Conservation (phyloP, 805 yeast genomes). For the Kazachstania viticola region DNA sequence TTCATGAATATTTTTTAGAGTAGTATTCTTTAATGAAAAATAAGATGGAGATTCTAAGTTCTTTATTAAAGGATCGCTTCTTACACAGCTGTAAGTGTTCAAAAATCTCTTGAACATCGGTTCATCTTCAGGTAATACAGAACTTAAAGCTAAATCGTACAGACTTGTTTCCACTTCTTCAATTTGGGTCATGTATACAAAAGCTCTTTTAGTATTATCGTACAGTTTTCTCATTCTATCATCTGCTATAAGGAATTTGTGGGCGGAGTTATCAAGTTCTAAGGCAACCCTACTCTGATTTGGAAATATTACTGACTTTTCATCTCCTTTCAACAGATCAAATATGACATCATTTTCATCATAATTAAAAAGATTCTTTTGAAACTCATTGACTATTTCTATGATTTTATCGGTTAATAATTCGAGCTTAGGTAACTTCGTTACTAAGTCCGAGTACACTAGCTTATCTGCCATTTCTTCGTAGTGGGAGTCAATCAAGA, state of each 20-base stretch:
- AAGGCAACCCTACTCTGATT: slow-evolving; percentile 28
- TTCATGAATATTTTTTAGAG: slow-evolving; percentile 65
- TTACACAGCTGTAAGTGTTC: slow-evolving; percentile 27
- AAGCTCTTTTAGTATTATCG: slow-evolving; percentile 70
- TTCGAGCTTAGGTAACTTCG: slow-evolving; percentile 14
- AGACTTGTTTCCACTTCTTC: slow-evolving; percentile 58
- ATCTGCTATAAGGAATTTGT: slow-evolving; percentile 36
- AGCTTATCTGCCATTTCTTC: slow-evolving; percentile 20
- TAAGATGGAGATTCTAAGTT: slow-evolving; percentile 42
- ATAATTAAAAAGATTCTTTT: slow-evolving; percentile 31
- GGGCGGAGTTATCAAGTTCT: slow-evolving; percentile 45
- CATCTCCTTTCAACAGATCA: slow-evolving; percentile 31
- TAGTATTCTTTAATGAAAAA: slow-evolving; percentile 64
- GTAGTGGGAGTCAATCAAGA: slow-evolving; percentile 21
- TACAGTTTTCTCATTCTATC: slow-evolving; percentile 47
- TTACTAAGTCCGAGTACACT: slow-evolving; percentile 24
- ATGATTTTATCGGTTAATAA: slow-evolving; percentile 24
- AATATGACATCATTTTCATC: slow-evolving; percentile 47
- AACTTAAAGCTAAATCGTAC: slow-evolving; percentile 34
- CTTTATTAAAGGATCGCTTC: slow-evolving; percentile 29
- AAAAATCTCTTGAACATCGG: slow-evolving; percentile 45
- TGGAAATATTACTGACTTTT: slow-evolving; percentile 31
- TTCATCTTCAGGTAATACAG: slow-evolving; percentile 47
- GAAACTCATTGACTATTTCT: slow-evolving; percentile 34
- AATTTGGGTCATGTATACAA: slow-evolving; percentile 73